phyloP scores from a whole-genome alignment of 192 early-diverging fungal species.

The Dissophora globulifera region DNA sequence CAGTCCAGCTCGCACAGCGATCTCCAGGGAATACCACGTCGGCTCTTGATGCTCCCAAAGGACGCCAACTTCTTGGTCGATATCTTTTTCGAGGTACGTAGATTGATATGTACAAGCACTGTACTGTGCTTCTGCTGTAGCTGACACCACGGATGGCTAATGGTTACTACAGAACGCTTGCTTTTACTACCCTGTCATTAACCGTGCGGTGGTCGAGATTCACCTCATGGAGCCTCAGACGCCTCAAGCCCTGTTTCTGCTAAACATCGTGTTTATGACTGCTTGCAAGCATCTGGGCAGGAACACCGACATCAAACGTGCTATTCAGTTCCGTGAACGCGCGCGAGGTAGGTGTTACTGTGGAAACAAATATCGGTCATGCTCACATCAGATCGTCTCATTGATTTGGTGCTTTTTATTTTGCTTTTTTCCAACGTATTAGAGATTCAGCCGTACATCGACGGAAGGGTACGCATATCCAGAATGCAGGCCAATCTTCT shows the following conservation, averaged over 20 bases:
- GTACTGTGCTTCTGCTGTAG: too few relatives aligned
- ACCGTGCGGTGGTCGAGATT: slow-evolving; percentile 35
- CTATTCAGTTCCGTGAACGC: slow-evolving; percentile 47
- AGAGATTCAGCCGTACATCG: slow-evolving; percentile 35
- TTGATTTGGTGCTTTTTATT: too few relatives aligned
- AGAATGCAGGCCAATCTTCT: slow-evolving; percentile 19
- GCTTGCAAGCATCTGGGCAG: slow-evolving; percentile 47
- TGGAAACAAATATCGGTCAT: background rate
- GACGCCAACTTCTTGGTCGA: slow-evolving; percentile 46
- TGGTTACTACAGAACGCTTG: slow-evolving; percentile 12
- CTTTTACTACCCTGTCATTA: slow-evolving; percentile 45
- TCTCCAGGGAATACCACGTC: slow-evolving; percentile 28
- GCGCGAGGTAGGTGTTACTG: slow-evolving; percentile 27
- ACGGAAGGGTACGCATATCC: slow-evolving; percentile 26
- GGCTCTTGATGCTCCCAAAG: slow-evolving; percentile 33
- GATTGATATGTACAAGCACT: too few relatives aligned
- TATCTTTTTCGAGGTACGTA: slow-evolving; percentile 52
- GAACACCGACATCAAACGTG: slow-evolving; percentile 37
- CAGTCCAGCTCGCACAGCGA: background rate
- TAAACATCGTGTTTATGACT: slow-evolving; percentile 48
- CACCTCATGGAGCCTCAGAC: slow-evolving; percentile 43
- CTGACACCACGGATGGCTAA: background rate
- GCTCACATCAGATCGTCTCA: too few relatives aligned
- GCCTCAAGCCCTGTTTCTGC: slow-evolving; percentile 29
- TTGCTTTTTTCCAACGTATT: too few relatives aligned